phyloP scores from a whole-genome alignment of 2,329 filamentous ascomycete genomes.

The Rhinocladiella mackenziei region DNA sequence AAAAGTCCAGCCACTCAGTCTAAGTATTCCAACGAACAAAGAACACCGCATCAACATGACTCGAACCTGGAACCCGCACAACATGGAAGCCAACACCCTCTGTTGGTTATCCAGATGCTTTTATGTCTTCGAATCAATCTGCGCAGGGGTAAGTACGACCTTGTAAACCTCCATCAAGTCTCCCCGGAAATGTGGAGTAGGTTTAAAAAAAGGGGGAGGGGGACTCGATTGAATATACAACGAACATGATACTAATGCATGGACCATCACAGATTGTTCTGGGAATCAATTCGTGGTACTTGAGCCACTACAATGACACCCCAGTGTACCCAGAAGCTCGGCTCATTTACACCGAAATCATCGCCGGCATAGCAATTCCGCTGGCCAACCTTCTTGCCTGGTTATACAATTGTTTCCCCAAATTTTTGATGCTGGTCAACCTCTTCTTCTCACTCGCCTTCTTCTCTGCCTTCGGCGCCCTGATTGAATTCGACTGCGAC shows the following conservation, averaged over 20 bases:
- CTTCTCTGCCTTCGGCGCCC: slow-evolving; percentile 36
- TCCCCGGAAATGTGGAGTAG: no score
- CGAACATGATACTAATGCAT: background rate
- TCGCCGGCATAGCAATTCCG: slow-evolving; percentile 8
- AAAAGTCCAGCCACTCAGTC: no score
- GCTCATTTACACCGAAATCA: slow-evolving; percentile 13
- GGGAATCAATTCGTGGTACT: slow-evolving; percentile 13
- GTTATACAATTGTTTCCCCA: slow-evolving; percentile 4
- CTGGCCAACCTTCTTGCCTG: background rate
- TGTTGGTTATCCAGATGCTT: background rate
- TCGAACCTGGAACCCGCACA: no score
- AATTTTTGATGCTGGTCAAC: slow-evolving; percentile 9
- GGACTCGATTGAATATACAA: background rate
- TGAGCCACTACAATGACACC: slow-evolving; percentile 11
- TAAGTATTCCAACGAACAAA: no score
- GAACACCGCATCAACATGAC: no score
- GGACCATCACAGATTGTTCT: slow-evolving; percentile 2
- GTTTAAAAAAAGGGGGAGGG: no score
- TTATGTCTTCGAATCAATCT: background rate
- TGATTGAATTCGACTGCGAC: slow-evolving; percentile 56
- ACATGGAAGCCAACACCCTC: background rate
- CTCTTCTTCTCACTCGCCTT: slow-evolving; percentile 11
- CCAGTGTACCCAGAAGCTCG: slow-evolving; percentile 12
- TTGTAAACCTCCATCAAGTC: no score
- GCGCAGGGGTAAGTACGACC: background rate